phyloP scores from a whole-genome alignment of 768 basidiomycete species.

The Tremella mesenterica region DNA sequence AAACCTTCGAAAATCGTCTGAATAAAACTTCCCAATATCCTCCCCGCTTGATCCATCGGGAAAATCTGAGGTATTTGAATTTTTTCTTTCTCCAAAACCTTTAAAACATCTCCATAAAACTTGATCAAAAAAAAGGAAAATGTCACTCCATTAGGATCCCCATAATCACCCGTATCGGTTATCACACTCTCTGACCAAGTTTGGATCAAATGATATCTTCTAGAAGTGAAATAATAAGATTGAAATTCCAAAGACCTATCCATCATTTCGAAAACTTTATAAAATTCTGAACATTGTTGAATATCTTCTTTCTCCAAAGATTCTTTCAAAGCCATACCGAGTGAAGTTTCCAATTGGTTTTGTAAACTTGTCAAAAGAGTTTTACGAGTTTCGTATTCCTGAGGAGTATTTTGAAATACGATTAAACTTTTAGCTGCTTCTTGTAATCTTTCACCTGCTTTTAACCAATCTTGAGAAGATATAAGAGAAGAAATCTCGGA shows the following conservation, averaged over 20 bases:
- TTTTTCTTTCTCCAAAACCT: conserved; percentile 62
- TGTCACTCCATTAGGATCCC: conserved; percentile 5
- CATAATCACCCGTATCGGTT: conserved; percentile 24
- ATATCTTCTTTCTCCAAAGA: conserved; percentile 74
- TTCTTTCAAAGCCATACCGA: conserved; percentile 54
- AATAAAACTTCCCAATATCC: conserved; percentile 66
- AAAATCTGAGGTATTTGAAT: conserved; percentile 73
- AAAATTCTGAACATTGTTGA: conserved; percentile 56
- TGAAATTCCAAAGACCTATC: conserved; percentile 86
- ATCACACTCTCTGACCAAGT: conserved; percentile 61
- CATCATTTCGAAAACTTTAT: conserved; percentile 78
- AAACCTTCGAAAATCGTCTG: conserved; percentile 69
- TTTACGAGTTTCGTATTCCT: conserved; percentile 75
- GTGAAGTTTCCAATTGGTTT: conserved; percentile 81
- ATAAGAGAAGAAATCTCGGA: conserved; percentile 82
- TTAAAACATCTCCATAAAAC: conserved; percentile 65
- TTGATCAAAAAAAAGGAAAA: conserved; percentile 62
- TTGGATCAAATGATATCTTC: conserved; percentile 57
- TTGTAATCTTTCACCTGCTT: conserved; percentile 82
- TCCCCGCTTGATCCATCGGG: conserved; percentile 63
- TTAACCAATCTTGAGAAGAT: conserved; percentile 65
- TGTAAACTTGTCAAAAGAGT: conserved; percentile 82
- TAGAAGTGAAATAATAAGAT: conserved; percentile 84
- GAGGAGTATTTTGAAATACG: conserved; percentile 79
- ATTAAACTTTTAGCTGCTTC: conserved; percentile 84